Conservation (phyloP, 2,329 filamentous ascomycete species). For the Aureobasidium pullulans region DNA sequence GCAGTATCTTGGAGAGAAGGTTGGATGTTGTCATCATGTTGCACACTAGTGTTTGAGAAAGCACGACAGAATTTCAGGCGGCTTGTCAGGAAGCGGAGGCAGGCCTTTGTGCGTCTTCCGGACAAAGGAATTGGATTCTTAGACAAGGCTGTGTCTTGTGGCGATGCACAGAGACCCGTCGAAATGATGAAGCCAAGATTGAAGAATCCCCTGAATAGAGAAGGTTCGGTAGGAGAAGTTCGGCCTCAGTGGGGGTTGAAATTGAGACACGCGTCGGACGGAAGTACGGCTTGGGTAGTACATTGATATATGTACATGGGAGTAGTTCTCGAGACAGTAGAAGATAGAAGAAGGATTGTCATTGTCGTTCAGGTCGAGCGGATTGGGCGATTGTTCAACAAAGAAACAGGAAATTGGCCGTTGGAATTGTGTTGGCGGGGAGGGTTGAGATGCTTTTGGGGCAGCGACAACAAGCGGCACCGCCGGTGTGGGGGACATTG, state of each 20-base stretch:
- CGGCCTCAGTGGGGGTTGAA: neutral
- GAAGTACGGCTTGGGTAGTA: neutral
- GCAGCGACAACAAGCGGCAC: neutral
- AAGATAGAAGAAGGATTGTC: neutral
- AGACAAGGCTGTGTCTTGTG: conserved; percentile 7
- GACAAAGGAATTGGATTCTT: neutral
- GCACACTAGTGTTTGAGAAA: conserved; percentile 9
- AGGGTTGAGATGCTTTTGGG: conserved; percentile 1
- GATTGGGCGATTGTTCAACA: neutral
- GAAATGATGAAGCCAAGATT: neutral
- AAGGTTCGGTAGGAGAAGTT: neutral
- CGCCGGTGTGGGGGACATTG: neutral
- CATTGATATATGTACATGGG: neutral
- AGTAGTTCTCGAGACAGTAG: neutral
- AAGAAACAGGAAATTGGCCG: conserved; percentile 12
- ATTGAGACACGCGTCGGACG: conserved; percentile 7
- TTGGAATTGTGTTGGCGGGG: neutral
- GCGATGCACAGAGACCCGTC: neutral
- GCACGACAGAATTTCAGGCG: neutral
- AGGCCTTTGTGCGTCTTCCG: neutral
- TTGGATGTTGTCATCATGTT: neutral
- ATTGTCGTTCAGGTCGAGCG: neutral
- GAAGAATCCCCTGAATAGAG: neutral
- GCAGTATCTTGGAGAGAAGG: too few relatives aligned
- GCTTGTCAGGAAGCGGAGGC: neutral